These are phyloP conservation scores for Dorcoceras hygrometricum DNA, from an alignment of 257 asterid genomes.

Conservation along the genomic window DNA sequence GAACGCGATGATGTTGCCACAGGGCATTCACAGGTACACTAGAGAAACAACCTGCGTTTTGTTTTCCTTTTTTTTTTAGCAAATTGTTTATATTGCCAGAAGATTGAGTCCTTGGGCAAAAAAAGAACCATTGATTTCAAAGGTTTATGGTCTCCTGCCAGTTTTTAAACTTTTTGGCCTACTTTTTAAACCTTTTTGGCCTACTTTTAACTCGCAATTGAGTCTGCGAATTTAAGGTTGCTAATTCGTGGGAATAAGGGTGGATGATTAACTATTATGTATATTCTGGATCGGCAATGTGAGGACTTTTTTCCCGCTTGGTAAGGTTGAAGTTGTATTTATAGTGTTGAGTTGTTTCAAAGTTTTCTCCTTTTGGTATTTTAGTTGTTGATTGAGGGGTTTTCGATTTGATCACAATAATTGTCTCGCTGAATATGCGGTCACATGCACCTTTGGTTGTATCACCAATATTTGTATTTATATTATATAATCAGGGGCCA, in stretches of 20 bases:
- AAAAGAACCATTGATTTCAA: too few species aligned
- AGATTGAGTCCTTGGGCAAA: neutral
- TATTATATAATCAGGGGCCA: too few species aligned
- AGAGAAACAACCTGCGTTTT: neutral
- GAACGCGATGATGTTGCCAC: constrained; percentile 47
- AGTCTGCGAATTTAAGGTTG: constrained; percentile 4
- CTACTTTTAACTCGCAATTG: neutral
- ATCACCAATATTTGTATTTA: constrained; percentile 1
- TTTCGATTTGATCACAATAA: neutral
- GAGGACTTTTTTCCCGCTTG: neutral
- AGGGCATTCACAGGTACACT: constrained; percentile 67
- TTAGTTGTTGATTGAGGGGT: neutral
- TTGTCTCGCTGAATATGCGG: constrained; percentile 3
- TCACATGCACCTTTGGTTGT: constrained; percentile 9
- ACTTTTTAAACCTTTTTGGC: too few species aligned
- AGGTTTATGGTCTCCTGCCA: too few species aligned
- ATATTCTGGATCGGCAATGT: constrained; percentile 13
- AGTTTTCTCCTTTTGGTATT: neutral
- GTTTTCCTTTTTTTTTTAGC: too few species aligned
- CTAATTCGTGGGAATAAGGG: neutral
- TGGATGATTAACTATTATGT: constrained; percentile 4
- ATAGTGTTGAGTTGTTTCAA: neutral
- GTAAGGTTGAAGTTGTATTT: neutral
- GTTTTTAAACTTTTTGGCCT: too few species aligned
- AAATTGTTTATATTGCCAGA: neutral